phyloP scores from a whole-genome alignment of 306 rosid genomes.

The Gleditsia sinensis region DNA sequence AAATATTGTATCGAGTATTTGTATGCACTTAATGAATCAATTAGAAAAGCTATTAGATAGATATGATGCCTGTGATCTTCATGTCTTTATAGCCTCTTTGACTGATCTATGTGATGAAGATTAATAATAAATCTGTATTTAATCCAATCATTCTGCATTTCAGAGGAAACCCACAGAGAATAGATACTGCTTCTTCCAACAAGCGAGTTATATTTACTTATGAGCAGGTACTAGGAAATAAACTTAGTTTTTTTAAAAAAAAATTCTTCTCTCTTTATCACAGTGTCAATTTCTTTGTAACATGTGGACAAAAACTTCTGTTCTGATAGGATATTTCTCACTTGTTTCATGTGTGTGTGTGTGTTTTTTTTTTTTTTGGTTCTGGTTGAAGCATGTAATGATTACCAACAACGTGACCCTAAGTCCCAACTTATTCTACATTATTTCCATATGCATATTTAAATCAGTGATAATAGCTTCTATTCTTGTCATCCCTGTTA shows the following conservation, averaged over 20 bases:
- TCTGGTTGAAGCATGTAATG: constrained; percentile 3
- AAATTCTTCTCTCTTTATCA: not conserved
- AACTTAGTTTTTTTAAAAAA: not conserved
- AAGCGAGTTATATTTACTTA: constrained; percentile 85
- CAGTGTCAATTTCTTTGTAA: constrained; percentile 9
- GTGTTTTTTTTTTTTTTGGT: not conserved
- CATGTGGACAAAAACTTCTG: not conserved
- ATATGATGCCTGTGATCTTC: not conserved
- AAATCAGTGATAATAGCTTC: not conserved
- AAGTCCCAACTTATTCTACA: not conserved
- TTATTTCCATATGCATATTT: not conserved
- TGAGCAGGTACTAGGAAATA: constrained; percentile 68
- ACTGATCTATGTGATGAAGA: constrained; percentile 11
- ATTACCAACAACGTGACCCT: not conserved
- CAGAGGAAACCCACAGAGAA: constrained; percentile 99
- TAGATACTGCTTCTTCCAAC: constrained; percentile 85
- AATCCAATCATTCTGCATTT: constrained; percentile 31
- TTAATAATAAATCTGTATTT: constrained; percentile 12
- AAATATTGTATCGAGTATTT: not conserved
- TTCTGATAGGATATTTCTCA: not conserved
- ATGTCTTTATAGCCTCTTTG: not conserved
- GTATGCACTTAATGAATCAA: not conserved
- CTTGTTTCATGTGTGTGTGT: not conserved
- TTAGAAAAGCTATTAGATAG: constrained; percentile 25
- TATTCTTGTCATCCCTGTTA: not conserved